Conservation (phyloP, 306 rosid species). For the Prunus mume region DNA sequence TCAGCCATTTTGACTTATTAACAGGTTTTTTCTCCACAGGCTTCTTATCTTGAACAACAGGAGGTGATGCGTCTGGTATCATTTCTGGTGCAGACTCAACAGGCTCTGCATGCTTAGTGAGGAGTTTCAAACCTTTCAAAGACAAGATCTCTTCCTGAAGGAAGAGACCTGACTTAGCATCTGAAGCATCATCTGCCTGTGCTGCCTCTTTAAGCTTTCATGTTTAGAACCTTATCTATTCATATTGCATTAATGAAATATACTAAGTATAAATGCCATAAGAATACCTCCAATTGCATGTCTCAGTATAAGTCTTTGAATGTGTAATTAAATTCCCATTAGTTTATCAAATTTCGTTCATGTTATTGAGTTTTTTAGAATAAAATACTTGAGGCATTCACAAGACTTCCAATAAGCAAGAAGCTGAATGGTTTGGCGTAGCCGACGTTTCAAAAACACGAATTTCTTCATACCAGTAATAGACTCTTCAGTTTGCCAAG, state of each 20-base stretch:
- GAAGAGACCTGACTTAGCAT: conserved; percentile 40
- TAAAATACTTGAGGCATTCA: too few relatives aligned
- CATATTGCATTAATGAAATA: neutral
- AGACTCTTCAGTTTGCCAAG: conserved; percentile 36
- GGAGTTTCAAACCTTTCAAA: conserved; percentile 55
- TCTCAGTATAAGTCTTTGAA: neutral
- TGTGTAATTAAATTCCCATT: too few relatives aligned
- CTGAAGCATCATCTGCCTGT: conserved; percentile 61
- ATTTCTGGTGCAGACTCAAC: conserved; percentile 31
- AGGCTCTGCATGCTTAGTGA: conserved; percentile 40
- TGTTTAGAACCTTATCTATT: conserved; percentile 73
- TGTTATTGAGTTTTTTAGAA: too few relatives aligned
- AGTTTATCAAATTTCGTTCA: too few relatives aligned
- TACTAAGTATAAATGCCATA: neutral
- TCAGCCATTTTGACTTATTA: conserved; percentile 95
- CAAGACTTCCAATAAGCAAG: too few relatives aligned
- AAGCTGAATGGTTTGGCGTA: neutral
- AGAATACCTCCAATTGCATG: neutral
- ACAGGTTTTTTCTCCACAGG: too few relatives aligned
- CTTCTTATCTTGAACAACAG: too few relatives aligned
- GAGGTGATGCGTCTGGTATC: conserved; percentile 30
- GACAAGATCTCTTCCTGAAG: conserved; percentile 60
- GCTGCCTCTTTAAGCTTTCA: conserved; percentile 82
- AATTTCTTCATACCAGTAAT: conserved; percentile 37
- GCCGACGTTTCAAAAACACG: too few relatives aligned